Conservation (phyloP, 2,329 filamentous ascomycete species). For the Epichloe typhina region DNA sequence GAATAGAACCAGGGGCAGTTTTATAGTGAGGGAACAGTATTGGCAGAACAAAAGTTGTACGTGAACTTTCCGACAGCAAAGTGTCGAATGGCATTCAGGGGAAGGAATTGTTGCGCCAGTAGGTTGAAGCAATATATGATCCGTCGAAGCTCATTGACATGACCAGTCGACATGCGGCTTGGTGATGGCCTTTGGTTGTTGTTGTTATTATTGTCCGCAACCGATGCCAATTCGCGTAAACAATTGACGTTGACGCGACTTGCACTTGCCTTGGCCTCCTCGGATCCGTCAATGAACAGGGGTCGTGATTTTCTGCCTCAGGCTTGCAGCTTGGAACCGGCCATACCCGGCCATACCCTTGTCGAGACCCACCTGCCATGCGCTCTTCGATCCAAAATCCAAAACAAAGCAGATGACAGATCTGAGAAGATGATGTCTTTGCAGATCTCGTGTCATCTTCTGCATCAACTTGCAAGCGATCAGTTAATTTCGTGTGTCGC, state of each 20-base stretch:
- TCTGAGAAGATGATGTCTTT: no score
- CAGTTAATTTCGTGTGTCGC: no score
- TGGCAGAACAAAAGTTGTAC: background rate
- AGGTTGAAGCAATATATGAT: slow-evolving; percentile 7
- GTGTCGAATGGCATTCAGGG: background rate
- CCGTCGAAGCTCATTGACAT: slow-evolving; percentile 12
- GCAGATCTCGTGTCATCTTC: no score
- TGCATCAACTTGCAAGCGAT: no score
- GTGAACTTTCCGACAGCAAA: slow-evolving; percentile 2
- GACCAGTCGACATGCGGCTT: slow-evolving; percentile 1
- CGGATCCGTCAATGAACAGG: background rate
- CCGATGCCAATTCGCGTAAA: slow-evolving; percentile 12
- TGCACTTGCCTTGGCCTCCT: background rate
- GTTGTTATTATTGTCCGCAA: slow-evolving; percentile 6
- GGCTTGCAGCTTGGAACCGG: background rate
- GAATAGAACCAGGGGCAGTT: background rate
- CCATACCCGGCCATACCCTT: background rate
- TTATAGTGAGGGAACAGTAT: background rate
- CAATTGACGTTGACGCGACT: slow-evolving; percentile 10
- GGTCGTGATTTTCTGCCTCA: slow-evolving; percentile 5
- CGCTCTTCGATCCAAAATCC: background rate
- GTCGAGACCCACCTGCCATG: background rate
- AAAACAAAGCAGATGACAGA: background rate
- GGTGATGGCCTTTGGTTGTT: slow-evolving; percentile 14
- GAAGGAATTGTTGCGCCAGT: slow-evolving; percentile 4